These are phyloP conservation scores for Entoloma clypeatum DNA, from an alignment of 1,284 basidiomycete genomes.

Conservation along the genomic window DNA sequence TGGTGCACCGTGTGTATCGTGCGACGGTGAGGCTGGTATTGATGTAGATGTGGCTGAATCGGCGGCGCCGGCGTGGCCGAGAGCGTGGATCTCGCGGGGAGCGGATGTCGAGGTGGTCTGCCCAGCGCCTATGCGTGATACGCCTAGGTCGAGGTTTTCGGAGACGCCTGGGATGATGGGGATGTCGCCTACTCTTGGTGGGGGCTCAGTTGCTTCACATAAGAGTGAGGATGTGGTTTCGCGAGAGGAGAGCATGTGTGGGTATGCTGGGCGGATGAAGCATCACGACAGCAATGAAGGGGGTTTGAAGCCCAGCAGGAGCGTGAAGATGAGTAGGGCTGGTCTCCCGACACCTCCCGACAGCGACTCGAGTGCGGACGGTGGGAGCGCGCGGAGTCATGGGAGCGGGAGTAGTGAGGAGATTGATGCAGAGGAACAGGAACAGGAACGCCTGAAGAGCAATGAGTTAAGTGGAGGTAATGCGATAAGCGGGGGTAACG, in stretches of 20 bases:
- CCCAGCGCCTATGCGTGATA: not conserved
- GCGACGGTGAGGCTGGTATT: slow-evolving; percentile 9
- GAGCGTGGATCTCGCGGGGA: slow-evolving; percentile 21
- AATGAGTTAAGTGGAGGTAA: too few relatives aligned
- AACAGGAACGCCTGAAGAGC: too few relatives aligned
- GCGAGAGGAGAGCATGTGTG: not conserved
- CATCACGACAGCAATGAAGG: not conserved
- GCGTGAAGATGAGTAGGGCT: slow-evolving; percentile 9
- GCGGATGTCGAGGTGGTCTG: slow-evolving; percentile 12
- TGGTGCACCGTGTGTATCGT: slow-evolving; percentile 3
- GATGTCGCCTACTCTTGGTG: not conserved
- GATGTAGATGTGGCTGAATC: slow-evolving; percentile 3
- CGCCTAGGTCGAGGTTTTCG: not conserved
- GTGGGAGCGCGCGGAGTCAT: too few relatives aligned
- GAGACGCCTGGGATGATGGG: not conserved
- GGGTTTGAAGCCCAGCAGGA: slow-evolving; percentile 6
- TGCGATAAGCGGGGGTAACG: too few relatives aligned
- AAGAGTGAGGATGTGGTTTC: not conserved
- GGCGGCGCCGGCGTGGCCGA: slow-evolving; percentile 13
- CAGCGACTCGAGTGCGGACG: slow-evolving; percentile 17
- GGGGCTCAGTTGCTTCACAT: not conserved
- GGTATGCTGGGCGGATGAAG: not conserved
- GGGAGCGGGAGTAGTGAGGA: too few relatives aligned
- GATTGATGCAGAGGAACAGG: too few relatives aligned
- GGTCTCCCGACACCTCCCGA: slow-evolving; percentile 21